Conservation (phyloP, 1,284 basidiomycete genomes). For the Cryptococcus sp. region DNA sequence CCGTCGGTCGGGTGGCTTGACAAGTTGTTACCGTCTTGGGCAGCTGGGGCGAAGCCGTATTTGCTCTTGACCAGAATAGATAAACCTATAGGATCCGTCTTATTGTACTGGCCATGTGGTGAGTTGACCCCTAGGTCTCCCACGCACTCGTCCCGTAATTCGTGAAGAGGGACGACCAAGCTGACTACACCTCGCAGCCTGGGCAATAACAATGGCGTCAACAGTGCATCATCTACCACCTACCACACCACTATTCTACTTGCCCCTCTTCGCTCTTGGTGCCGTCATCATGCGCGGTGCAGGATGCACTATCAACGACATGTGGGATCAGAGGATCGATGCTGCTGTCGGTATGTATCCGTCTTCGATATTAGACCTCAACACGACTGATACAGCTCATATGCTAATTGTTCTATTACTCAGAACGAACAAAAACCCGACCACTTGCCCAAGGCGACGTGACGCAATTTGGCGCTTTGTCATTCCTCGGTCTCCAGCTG, state of each 20-base stretch:
- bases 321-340: constrained; percentile 95
- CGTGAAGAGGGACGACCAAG: not conserved
- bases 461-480: constrained; percentile 71
- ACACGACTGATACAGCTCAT: not conserved
- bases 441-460: constrained; percentile 83
- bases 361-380: not conserved
- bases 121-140: too few species aligned
- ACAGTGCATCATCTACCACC: constrained; percentile 69
- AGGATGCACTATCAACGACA: constrained; percentile 97
- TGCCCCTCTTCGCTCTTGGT: constrained; percentile 82
- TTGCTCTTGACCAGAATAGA: constrained; percentile 82
- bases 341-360: constrained; percentile 75
- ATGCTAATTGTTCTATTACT: not conserved
- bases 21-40: constrained; percentile 34
- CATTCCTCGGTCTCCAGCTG: constrained; percentile 82
- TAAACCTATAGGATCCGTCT: constrained; percentile 90
- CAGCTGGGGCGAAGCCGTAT: constrained; percentile 63
- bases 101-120: constrained; percentile 94
- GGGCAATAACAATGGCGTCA: constrained; percentile 93
- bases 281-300: constrained; percentile 96
- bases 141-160: too few species aligned
- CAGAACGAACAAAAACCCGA: constrained; percentile 65
- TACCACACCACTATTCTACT: constrained; percentile 69
- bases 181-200: constrained; percentile 61
- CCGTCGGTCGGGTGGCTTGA: constrained; percentile 16